phyloP scores from a whole-genome alignment of 257 asterid genomes.

The Solanum piurae region DNA sequence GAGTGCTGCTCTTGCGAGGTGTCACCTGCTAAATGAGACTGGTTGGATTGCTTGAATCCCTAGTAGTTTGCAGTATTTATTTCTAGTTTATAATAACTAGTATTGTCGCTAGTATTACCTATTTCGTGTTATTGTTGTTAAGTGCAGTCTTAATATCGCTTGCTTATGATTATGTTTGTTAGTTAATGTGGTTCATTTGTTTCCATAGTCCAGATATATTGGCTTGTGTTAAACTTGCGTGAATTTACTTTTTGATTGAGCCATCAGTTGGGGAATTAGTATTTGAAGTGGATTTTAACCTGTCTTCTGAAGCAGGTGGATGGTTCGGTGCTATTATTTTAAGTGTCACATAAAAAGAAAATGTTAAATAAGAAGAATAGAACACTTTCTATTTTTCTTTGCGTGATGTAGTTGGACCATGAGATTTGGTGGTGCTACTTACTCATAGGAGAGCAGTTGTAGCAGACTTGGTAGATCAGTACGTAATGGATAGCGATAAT shows the following conservation, averaged over 20 bases:
- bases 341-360: background rate
- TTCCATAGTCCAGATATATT: constrained; percentile 33
- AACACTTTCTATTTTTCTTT: constrained; percentile 4
- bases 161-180: constrained; percentile 29
- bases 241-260: constrained; percentile 22
- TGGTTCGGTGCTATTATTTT: background rate
- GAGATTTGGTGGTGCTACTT: constrained; percentile 19
- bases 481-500: constrained; percentile 40
- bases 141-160: constrained; percentile 41
- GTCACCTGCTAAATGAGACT: constrained; percentile 24
- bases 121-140: constrained; percentile 23
- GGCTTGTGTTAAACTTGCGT: constrained; percentile 17
- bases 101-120: constrained; percentile 37
- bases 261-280: constrained; percentile 12
- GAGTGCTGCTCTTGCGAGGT: constrained; percentile 33
- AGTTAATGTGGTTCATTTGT: constrained; percentile 29
- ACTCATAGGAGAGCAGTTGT: constrained; percentile 21
- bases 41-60: constrained; percentile 46
- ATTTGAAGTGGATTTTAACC: background rate
- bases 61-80: constrained; percentile 32
- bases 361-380: background rate
- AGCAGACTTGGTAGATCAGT: constrained; percentile 30
- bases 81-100: constrained; percentile 50
- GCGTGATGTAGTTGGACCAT: constrained; percentile 14
- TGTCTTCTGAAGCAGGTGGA: constrained; percentile 10